Evolutionary conservation across 2,329 filamentous ascomycete species (phyloP), one percentile per base, ranked within the genome.

Genomic region (Harringtonia aguacate): DNA sequence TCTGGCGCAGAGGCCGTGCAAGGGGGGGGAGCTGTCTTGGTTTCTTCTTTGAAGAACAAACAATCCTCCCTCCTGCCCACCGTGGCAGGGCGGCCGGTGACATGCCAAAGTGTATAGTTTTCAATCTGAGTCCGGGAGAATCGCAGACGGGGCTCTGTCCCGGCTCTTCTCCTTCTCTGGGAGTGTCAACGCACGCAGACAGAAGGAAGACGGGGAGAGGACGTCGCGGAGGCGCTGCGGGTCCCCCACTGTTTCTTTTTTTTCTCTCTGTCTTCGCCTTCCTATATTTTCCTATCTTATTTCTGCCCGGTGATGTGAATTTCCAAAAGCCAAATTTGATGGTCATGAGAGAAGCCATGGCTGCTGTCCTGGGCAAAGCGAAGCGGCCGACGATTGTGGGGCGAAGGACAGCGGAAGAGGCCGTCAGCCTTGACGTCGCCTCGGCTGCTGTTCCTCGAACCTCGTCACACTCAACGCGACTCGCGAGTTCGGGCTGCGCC

Each of bases 51-150:
- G 15, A 15, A 33, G 33, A 10, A 6, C n/a, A 20, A 18, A n/a
- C 6, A 6, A 6, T 18, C 9, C n/a, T 18, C 24, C 12, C 22
- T 29, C 2, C 41, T 37, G 15, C 15, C 15, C 30, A 18, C 31
- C 34, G 15, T 4, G 21, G 6, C 28, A 21, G 3, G 27, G 15
- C 12, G 33, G 53, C 55, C 50, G 7, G 48, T 58, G 56, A 60
- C 46, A 48, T 48, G 40, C 48, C 47, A 45, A 20, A 24, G 28
- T 41, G 38, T 48, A 48, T 63, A 63, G 61, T 64, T 64, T 64
- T 64, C 61, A 64, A 64, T 62, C 61, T 50, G 61, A 64, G 60
- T 48, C 41, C n/a, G 46, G 48, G 46, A 33, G 41, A 46, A 50
- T 50, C 41, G 48, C 24, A 50, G 48, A 50, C 48, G 29, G 24